Evolutionary conservation across 805 yeast genomes (phyloP), one percentile per base, ranked within the genome.

Genomic region (Myxozyma lipomycoides): DNA sequence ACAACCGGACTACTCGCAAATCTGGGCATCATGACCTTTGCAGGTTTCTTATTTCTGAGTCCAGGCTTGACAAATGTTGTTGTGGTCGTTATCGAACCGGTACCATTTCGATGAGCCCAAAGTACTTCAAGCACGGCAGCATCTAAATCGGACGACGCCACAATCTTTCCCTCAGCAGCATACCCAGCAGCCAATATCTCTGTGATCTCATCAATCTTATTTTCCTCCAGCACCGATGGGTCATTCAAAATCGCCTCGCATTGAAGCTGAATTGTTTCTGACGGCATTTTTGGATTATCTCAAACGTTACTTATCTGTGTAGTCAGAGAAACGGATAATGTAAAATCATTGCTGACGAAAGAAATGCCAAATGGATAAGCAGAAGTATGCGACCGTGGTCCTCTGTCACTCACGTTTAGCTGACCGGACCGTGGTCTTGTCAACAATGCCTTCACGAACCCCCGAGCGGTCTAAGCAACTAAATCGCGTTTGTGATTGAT

Each of bases 221-320:
- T 49, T 35, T 53, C 57, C 21, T 53, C 57, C 15, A 53, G 45
- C 7, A 50, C 56, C 5, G 50, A 30, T n/a, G 57, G 57, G 24
- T 53, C 51, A 26, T 32, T 35, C 30, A 53, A 49, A 22, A 53
- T 53, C 32, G 34, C 41, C 32, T 46, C 48, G 51, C 57, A 53
- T 24, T 44, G 40, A 10, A 46, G 40, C 19, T 22, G 43, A 23
- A 49, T 6, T 10, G 12, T 21, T 17, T 7, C n/a, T 6, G 38
- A 35, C 15, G 7, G 15, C 38, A 35, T 28, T n/a, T n/a, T n/a
- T n/a, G n/a, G n/a, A n/a, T n/a, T n/a, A n/a, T n/a, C n/a, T n/a
- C n/a, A n/a, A n/a, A n/a, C n/a, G n/a, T n/a, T n/a, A n/a, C n/a
- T n/a, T n/a, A n/a, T n/a, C n/a, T n/a, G n/a, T n/a, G n/a, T n/a